phyloP scores from a whole-genome alignment of 1,139 yeast genomes.

The Saccharomycopsis hybrid region DNA sequence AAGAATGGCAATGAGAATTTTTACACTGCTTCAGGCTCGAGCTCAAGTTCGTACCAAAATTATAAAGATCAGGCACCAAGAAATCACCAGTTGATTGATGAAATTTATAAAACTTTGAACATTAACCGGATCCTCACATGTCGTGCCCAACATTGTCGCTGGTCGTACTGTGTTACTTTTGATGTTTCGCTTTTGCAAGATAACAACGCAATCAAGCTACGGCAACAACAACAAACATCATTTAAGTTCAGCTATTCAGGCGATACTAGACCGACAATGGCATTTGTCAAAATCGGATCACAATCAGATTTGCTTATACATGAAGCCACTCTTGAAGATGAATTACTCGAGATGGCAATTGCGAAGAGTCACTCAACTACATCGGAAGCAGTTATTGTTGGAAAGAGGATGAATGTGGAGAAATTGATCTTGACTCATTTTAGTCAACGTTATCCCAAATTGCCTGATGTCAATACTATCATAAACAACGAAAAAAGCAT shows the following conservation, averaged over 20 bases:
- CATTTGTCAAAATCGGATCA: constrained; percentile 53
- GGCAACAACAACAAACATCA: constrained; percentile 25
- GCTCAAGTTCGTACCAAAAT: not conserved
- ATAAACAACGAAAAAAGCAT: not conserved
- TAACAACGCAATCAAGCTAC: constrained; percentile 16
- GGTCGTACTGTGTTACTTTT: constrained; percentile 71
- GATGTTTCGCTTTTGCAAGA: constrained; percentile 41
- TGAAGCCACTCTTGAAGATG: constrained; percentile 88
- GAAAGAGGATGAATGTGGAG: constrained; percentile 64
- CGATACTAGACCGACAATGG: constrained; percentile 83
- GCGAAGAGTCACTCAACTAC: constrained; percentile 86
- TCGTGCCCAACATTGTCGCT: constrained; percentile 77
- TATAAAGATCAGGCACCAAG: not conserved
- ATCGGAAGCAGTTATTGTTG: constrained; percentile 73
- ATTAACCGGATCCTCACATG: constrained; percentile 45
- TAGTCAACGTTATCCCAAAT: constrained; percentile 79
- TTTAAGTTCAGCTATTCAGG: constrained; percentile 88
- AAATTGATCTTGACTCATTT: constrained; percentile 81
- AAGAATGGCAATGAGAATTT: not conserved
- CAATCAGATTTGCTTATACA: constrained; percentile 78
- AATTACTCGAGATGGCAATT: constrained; percentile 70
- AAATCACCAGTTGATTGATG: constrained; percentile 19
- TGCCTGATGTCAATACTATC: constrained; percentile 36
- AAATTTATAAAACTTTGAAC: constrained; percentile 28
- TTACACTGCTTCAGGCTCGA: not conserved